Conservation (phyloP, 352 stramenopile species). For the Pelagophyceae sp. region DNA sequence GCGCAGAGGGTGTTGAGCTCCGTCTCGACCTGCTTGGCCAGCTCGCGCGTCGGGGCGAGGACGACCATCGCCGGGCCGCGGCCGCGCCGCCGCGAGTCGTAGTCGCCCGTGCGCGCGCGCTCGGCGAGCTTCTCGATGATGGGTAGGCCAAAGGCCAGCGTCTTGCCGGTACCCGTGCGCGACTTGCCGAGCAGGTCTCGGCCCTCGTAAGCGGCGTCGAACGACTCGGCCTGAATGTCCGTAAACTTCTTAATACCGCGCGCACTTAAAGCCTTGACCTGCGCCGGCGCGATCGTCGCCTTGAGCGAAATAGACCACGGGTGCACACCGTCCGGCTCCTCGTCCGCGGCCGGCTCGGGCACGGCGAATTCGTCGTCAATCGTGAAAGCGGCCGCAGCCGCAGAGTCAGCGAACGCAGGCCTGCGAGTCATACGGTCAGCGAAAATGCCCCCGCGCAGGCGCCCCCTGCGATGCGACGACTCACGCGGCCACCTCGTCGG, state of each 20-base stretch:
- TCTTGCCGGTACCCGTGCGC: constrained; percentile 96
- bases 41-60: constrained; percentile 91
- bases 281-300: background rate
- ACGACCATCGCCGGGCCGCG: constrained; percentile 80
- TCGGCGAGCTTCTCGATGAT: constrained; percentile 73
- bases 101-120: constrained; percentile 51
- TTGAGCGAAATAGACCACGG: background rate
- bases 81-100: constrained; percentile 43
- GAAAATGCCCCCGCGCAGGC: no score
- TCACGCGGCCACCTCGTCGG: no score
- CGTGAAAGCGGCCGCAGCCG: no score
- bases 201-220: constrained; percentile 83
- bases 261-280: constrained; percentile 34
- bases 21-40: constrained; percentile 89
- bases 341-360: background rate
- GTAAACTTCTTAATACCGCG: constrained; percentile 64
- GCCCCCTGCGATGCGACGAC: no score
- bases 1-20: constrained; percentile 39
- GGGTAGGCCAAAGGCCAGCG: constrained; percentile 91
- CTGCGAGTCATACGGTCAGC: no score
- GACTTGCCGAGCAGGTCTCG: constrained; percentile 93
- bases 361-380: background rate
- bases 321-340: background rate
- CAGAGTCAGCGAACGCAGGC: no score
- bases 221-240: constrained; percentile 75